A percentile compares a stretch with the other conserved stretches of the same genome.
Conservation (phyloP, 139 green algal species). For the Chlorella vulgaris region DNA sequence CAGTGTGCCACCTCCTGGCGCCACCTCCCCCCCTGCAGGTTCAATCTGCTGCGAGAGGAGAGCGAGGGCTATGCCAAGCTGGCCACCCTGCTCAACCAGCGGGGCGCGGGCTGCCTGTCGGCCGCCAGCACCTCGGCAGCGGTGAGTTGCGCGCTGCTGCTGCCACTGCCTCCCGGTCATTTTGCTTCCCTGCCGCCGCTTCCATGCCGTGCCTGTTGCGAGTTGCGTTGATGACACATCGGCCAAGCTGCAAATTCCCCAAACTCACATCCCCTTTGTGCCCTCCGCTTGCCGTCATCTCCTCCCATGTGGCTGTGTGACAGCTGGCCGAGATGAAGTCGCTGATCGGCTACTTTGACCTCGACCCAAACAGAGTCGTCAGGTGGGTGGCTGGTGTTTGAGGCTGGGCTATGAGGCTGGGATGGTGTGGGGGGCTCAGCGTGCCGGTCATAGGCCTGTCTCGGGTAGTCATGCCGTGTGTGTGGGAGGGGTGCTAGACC, state of each 20-base stretch:
- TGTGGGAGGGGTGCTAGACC: too few relatives aligned
- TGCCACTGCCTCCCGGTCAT: too few relatives aligned
- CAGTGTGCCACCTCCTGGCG: not conserved
- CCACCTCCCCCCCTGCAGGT: slow-evolving; percentile 50
- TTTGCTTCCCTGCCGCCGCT: too few relatives aligned
- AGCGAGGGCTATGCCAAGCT: slow-evolving; percentile 92
- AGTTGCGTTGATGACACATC: too few relatives aligned
- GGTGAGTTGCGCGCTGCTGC: not conserved
- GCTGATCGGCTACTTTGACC: slow-evolving; percentile 88
- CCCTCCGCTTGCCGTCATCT: not conserved
- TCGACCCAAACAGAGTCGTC: slow-evolving; percentile 90
- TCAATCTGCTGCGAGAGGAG: slow-evolving; percentile 92
- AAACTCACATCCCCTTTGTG: not conserved
- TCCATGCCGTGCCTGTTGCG: too few relatives aligned
- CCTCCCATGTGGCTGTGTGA: too few relatives aligned
- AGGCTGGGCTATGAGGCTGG: too few relatives aligned
- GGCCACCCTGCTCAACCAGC: slow-evolving; percentile 60
- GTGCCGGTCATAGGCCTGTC: too few relatives aligned
- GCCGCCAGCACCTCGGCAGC: not conserved
- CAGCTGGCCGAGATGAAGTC: slow-evolving; percentile 64
- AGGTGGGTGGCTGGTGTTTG: slow-evolving; percentile 17
- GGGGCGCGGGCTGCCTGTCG: slow-evolving; percentile 25
- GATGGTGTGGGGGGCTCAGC: too few relatives aligned
- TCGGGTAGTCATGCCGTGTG: too few relatives aligned
- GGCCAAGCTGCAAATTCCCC: too few relatives aligned